These are phyloP conservation scores for Mucor saturninus DNA, from an alignment of 371 early-diverging fungal genomes.

Conservation along the genomic window DNA sequence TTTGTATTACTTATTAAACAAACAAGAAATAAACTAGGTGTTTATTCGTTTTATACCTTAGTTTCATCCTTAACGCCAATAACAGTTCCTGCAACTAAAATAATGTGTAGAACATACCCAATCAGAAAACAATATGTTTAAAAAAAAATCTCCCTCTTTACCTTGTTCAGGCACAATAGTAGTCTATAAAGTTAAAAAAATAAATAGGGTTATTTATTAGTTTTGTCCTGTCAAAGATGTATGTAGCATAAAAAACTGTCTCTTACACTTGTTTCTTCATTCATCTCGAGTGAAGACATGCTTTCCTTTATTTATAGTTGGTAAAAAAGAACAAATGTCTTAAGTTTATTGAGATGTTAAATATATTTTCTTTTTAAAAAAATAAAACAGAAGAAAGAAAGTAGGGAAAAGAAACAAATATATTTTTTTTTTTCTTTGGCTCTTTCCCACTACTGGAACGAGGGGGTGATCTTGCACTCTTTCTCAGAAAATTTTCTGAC, in stretches of 20 bases:
- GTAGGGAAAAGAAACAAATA: not conserved
- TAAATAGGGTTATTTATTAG: not conserved
- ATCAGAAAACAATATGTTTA: conserved; percentile 7
- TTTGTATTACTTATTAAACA: not conserved
- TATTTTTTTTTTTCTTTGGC: not conserved
- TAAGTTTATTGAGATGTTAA: not conserved
- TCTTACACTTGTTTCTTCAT: conserved; percentile 2
- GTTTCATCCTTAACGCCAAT: conserved; percentile 7
- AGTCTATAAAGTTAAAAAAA: not conserved
- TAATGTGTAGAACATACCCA: conserved; percentile 7
- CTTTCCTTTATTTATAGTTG: not conserved
- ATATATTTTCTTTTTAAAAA: not conserved
- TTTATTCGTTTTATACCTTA: conserved; percentile 5
- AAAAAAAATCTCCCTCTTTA: not conserved
- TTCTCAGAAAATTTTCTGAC: not conserved
- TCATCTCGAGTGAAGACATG: conserved; percentile 1
- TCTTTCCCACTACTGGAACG: not conserved
- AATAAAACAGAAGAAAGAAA: not conserved
- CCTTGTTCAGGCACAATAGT: conserved; percentile 8
- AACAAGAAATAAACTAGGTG: not conserved
- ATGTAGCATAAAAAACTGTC: not conserved
- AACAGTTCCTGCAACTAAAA: conserved; percentile 8
- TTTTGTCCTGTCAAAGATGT: not conserved
- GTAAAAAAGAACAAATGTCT: not conserved
- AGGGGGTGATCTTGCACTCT: not conserved